Evolutionary conservation across 2,329 filamentous ascomycete species (phyloP).

Genomic region (Pseudogymnoascus sp.): DNA sequence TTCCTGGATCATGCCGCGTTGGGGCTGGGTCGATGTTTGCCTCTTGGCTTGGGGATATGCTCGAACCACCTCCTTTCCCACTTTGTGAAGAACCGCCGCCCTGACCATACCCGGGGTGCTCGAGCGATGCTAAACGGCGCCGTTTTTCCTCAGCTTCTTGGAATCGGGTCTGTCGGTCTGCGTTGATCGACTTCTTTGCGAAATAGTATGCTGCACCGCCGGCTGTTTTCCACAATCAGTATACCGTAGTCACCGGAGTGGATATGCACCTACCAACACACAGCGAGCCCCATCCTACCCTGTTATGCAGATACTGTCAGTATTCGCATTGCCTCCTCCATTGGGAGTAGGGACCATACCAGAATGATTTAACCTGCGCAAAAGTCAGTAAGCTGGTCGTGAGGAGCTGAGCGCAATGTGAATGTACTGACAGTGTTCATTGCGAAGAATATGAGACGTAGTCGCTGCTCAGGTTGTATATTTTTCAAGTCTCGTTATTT

Average conservation of each 20-base stretch:
- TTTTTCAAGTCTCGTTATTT: not conserved
- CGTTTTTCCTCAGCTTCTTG: slow-evolving; percentile 55
- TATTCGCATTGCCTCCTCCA: slow-evolving; percentile 9
- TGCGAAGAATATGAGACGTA: slow-evolving; percentile 17
- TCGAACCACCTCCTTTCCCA: slow-evolving; percentile 44
- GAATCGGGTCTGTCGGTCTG: slow-evolving; percentile 67
- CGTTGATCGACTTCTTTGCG: slow-evolving; percentile 89
- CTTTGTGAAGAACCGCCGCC: slow-evolving; percentile 24
- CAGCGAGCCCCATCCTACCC: slow-evolving; percentile 86
- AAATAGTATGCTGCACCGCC: slow-evolving; percentile 92
- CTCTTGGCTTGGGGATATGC: slow-evolving; percentile 61
- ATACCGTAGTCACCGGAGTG: not conserved
- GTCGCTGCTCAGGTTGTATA: not conserved
- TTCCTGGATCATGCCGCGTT: slow-evolving; percentile 69
- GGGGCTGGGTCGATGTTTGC: slow-evolving; percentile 73
- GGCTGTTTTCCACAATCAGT: slow-evolving; percentile 40
- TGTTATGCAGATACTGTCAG: slow-evolving; percentile 31
- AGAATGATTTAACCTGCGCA: slow-evolving; percentile 56
- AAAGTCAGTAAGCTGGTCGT: slow-evolving; percentile 13
- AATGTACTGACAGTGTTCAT: slow-evolving; percentile 47
- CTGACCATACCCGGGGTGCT: slow-evolving; percentile 33
- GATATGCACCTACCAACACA: slow-evolving; percentile 59
- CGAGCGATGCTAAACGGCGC: slow-evolving; percentile 49
- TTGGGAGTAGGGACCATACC: slow-evolving; percentile 35
- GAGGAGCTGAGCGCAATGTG: not conserved